These are phyloP conservation scores for Aureobasidium sp. DNA, from an alignment of 2,329 filamentous ascomycete genomes.

Conservation along the genomic window DNA sequence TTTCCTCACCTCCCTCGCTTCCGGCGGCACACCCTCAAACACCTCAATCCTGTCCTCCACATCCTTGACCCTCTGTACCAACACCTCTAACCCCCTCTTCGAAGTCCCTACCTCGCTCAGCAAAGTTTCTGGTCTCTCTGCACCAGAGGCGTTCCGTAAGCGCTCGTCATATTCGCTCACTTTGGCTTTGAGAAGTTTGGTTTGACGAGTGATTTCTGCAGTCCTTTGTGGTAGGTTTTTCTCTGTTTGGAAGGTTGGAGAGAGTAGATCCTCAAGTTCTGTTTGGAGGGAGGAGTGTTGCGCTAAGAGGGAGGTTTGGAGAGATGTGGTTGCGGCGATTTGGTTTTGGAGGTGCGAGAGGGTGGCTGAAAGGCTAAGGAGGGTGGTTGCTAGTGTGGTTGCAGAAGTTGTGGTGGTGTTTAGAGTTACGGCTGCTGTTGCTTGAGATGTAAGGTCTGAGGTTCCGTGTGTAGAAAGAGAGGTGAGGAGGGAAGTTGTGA, in stretches of 20 bases:
- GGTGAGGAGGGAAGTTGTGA: conserved; percentile 10
- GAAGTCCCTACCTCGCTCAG: conserved; percentile 53
- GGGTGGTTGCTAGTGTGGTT: conserved; percentile 8
- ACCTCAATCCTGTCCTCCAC: conserved; percentile 56
- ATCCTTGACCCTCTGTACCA: conserved; percentile 52
- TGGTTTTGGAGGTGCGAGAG: conserved; percentile 26
- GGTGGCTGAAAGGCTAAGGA: conserved; percentile 16
- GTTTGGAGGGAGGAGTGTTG: conserved; percentile 21
- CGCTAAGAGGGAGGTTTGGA: conserved; percentile 21
- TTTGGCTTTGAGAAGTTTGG: conserved; percentile 59
- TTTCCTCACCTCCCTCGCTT: conserved; percentile 59
- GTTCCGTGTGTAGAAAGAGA: conserved; percentile 21
- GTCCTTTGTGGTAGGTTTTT: conserved; percentile 59
- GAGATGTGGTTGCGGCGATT: conserved; percentile 21
- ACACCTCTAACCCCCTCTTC: conserved; percentile 50
- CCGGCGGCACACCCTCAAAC: conserved; percentile 66
- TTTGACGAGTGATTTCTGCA: conserved; percentile 63
- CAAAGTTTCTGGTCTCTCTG: conserved; percentile 35
- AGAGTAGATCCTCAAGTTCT: conserved; percentile 21
- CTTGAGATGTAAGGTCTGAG: conserved; percentile 30
- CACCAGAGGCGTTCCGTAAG: conserved; percentile 17
- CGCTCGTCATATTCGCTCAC: conserved; percentile 56
- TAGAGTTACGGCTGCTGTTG: conserved; percentile 32
- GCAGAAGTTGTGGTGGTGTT: conserved; percentile 17
- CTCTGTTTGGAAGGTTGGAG: conserved; percentile 37